phyloP scores from a whole-genome alignment of 2,329 filamentous ascomycete genomes.

The Colletotrichum cereale region DNA sequence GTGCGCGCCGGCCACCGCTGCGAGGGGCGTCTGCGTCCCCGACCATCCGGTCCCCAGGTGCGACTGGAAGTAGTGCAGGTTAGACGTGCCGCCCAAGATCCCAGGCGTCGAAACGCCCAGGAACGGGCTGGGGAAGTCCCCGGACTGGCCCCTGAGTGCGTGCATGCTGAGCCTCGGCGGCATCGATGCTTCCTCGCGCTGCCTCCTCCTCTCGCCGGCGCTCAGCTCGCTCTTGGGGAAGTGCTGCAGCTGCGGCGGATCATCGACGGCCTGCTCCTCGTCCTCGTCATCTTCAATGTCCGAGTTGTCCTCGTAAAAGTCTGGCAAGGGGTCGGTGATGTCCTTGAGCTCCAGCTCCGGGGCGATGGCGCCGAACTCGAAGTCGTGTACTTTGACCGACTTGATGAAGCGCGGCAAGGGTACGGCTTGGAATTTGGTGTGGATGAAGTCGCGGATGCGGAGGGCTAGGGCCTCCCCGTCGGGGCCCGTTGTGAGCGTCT shows the following conservation, averaged over 20 bases:
- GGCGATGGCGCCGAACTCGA: conserved; percentile 87
- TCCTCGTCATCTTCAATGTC: conserved; percentile 64
- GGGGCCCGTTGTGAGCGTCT: conserved; percentile 87
- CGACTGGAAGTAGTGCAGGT: conserved; percentile 85
- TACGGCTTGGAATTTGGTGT: conserved; percentile 94
- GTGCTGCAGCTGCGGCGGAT: conserved; percentile 41
- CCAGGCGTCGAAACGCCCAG: conserved; percentile 72
- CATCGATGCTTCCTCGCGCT: conserved; percentile 38
- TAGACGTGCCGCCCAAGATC: conserved; percentile 79
- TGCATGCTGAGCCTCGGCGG: conserved; percentile 57
- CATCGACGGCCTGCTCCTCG: conserved; percentile 53
- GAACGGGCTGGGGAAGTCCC: conserved; percentile 67
- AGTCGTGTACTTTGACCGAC: conserved; percentile 92
- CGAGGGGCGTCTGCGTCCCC: conserved; percentile 82
- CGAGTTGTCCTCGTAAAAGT: conserved; percentile 91
- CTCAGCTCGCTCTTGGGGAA: conserved; percentile 37
- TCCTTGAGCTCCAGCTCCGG: conserved; percentile 95
- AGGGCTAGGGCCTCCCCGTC: conserved; percentile 89
- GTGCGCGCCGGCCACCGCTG: conserved; percentile 79
- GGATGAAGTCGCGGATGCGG: conserved; percentile 90
- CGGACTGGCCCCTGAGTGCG: conserved; percentile 43
- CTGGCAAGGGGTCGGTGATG: conserved; percentile 92
- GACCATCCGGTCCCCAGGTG: conserved; percentile 79
- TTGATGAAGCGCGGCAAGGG: conserved; percentile 95
- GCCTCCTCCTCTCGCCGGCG: conserved; percentile 42